Evolutionary conservation across 2,329 filamentous ascomycete species (phyloP).

Genomic region (Elsinoe australis): DNA sequence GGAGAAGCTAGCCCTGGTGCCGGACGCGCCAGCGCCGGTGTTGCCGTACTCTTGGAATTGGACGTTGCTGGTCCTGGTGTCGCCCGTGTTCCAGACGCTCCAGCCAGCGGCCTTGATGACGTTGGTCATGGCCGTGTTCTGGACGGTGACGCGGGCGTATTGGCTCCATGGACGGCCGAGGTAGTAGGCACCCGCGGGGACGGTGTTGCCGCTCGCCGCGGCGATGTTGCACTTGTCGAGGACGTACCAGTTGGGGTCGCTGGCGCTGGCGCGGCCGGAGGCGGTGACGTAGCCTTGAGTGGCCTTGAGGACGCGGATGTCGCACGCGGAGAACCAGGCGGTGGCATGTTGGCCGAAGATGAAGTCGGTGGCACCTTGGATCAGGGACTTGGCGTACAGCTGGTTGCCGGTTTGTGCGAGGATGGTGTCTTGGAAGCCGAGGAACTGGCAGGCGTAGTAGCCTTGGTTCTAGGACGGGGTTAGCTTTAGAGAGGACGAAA

Average conservation of each 20-base stretch:
- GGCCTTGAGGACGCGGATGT: conserved; percentile 41
- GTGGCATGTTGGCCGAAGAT: conserved; percentile 50
- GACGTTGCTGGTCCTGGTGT: conserved; percentile 46
- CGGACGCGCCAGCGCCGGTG: conserved; percentile 48
- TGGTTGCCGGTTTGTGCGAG: conserved; percentile 46
- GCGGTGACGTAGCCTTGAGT: conserved; percentile 40
- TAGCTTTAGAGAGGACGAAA: not conserved
- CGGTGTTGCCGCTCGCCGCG: conserved; percentile 35
- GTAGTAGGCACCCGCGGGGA: conserved; percentile 38
- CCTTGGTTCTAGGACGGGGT: conserved; percentile 39
- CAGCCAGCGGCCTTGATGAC: conserved; percentile 56
- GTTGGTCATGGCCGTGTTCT: conserved; percentile 44
- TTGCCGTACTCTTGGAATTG: conserved; percentile 54
- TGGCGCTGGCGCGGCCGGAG: conserved; percentile 35
- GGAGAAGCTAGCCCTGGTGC: conserved; percentile 46
- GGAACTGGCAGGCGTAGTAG: conserved; percentile 51
- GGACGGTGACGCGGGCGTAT: conserved; percentile 47
- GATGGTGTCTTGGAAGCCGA: conserved; percentile 52
- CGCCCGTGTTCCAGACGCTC: conserved; percentile 46
- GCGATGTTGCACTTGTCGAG: conserved; percentile 47
- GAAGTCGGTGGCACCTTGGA: conserved; percentile 53
- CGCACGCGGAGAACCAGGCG: conserved; percentile 46
- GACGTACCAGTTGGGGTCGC: conserved; percentile 45
- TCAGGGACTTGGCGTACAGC: conserved; percentile 49
- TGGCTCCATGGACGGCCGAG: conserved; percentile 49